These are phyloP conservation scores for Iris macrosiphon DNA, from an alignment of 106 monocot species.

Conservation along the genomic window DNA sequence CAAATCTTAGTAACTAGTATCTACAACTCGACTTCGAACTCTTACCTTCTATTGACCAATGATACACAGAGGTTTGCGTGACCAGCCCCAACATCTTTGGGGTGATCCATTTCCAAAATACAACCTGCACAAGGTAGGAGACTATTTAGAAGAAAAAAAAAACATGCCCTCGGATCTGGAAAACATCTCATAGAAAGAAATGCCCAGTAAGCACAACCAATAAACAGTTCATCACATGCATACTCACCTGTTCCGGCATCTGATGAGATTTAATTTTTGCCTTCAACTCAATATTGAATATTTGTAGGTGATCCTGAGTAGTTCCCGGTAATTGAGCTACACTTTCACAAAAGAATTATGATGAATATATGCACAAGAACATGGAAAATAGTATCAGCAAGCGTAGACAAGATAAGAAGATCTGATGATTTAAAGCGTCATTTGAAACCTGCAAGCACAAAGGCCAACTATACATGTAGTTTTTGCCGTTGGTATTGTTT, in stretches of 20 bases:
- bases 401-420: no score
- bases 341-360: slow-evolving; percentile 11
- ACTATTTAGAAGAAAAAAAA: neutral
- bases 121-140: slow-evolving; percentile 44
- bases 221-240: neutral
- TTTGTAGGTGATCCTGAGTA: slow-evolving; percentile 91
- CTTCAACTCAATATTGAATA: slow-evolving; percentile 93
- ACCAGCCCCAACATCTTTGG: slow-evolving; percentile 92
- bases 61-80: slow-evolving; percentile 91
- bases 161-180: neutral
- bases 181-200: neutral
- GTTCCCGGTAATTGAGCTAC: slow-evolving; percentile 92
- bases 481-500: no score
- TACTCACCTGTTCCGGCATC: slow-evolving; percentile 91
- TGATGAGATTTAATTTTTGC: slow-evolving; percentile 93
- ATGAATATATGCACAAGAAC: no score
- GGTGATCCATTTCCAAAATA: slow-evolving; percentile 98
- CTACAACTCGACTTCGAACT: neutral
- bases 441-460: no score
- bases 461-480: no score
- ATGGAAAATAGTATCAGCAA: no score
- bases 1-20: neutral
- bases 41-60: slow-evolving; percentile 93
- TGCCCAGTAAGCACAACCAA: neutral
- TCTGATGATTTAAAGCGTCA: no score